Base-by-base conservation (phyloP, 257 asterid genomes). In the Rhazya stricta region DNA sequence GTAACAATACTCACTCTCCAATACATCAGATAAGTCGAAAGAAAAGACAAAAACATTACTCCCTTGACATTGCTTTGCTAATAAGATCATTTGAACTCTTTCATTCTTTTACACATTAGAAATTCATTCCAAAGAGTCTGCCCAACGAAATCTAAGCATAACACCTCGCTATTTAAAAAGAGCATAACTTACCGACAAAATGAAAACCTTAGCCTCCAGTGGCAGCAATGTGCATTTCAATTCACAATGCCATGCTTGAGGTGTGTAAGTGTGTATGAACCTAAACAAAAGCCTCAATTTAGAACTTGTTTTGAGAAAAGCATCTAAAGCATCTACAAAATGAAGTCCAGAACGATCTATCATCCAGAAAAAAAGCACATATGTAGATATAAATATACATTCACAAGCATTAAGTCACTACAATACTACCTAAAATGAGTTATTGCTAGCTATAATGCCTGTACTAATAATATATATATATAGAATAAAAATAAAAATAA, bases 231-330 rank as follows among this genome's bases (percentile, higher is more conserved):
- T 9, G 30, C 71, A 37, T 66, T 66, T 65, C 27, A 65, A 18
- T 25, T 65, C 58, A 36, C 29, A 65, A 65, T 37, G 50, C 71
- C 48, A 63, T n/a, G 71, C 32, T 66, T 66, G 71, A 66, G 21
- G n/a, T 65, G 29, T 58, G 66, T 58, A 65, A 36, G n/a, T 65
- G 29, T 58, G 66, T 58, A 65, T 37, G 25, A 65, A 19, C 32
- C 70, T 37, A 21, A 65, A 65, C 16, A 37, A 23, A 1, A 65
- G 18, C 70, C 50, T 18, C 70, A 65, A 16, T 37, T 65, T 65
- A 65, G 70, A 21, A 10, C 70, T 37, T 4, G 29, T 65, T 19
- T 18, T 1, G 29, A 3, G 12, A 2, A 37, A 62, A 39, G 19
- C 6, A 36, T 37, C 25, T 21, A 65, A 29, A 15, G 36, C 67